Evolutionary conservation across 495 filamentous ascomycete species (phyloP).

Genomic region (Stereocaulon alpinum): DNA sequence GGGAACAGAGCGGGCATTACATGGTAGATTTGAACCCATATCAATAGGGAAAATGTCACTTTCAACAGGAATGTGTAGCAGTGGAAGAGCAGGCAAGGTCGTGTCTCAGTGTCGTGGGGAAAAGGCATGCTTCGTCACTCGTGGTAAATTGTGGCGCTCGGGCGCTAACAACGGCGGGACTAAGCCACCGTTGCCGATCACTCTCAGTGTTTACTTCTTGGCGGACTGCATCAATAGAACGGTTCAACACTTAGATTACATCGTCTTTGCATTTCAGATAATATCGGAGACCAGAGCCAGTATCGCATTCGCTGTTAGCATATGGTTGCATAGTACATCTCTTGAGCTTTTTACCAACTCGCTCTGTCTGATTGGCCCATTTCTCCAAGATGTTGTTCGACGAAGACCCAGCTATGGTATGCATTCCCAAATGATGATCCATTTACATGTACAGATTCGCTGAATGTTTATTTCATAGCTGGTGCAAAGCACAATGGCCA

Average conservation of each 20-base stretch:
- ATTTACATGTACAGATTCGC: constrained; percentile 12
- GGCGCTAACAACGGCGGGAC: constrained; percentile 2
- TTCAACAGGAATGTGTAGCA: neutral
- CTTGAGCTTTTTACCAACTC: neutral
- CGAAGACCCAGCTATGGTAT: constrained; percentile 79
- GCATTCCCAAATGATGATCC: constrained; percentile 18
- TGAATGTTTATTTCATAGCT: constrained; percentile 43
- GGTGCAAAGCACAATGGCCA: constrained; percentile 77
- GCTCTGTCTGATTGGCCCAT: neutral
- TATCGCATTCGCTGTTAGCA: neutral
- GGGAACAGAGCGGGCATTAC: constrained; percentile 36
- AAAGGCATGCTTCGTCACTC: neutral
- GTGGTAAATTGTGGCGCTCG: neutral
- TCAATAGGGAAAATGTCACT: neutral
- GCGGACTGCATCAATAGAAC: neutral
- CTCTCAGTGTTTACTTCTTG: constrained; percentile 17
- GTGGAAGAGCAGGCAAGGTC: neutral
- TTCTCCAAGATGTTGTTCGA: constrained; percentile 81
- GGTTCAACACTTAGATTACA: too few species aligned
- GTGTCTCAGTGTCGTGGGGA: neutral
- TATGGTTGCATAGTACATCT: neutral
- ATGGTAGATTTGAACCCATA: constrained; percentile 60
- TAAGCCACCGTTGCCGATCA: constrained; percentile 9
- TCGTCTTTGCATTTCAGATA: too few species aligned
- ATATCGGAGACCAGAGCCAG: neutral